Base-by-base conservation (phyloP, 169 alveolate genomes). In the Besnoitia besnoiti region DNA sequence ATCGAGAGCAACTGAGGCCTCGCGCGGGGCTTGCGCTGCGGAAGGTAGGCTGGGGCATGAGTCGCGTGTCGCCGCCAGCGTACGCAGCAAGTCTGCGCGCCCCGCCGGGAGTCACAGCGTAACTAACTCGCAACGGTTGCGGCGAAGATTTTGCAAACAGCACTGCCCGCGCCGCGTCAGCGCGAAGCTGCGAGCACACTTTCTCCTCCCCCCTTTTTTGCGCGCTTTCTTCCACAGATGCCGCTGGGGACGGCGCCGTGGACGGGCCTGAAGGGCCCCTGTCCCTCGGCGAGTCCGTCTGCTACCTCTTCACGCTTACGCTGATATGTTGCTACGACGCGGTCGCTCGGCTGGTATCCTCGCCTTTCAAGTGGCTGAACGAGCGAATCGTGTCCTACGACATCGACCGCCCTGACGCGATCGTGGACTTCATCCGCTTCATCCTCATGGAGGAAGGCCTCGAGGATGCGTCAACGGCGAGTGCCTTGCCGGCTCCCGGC, bases 331-430 rank as follows among this genome's bases (percentile, higher is more conserved):
- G 14, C 0, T 77, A 30, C 21, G 87, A 77, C 59, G 47, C 87
- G 5, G n/a, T 77, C 37, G 0, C 40, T 3, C 87, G 59, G 16
- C 40, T 46, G 5, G 33, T 77, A 16, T 42, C 59, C 44, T 40
- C 19, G 33, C 59, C 61, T 14, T 44, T 77, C 35, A 21, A 16
- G 87, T 30, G 33, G 87, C 59, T 77, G 61, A 42, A 46, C 16
- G 40, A n/a, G 21, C 50, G 40, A 21, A 39, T 77, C 61, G 61
- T 77, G 8, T 40, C 87, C n/a, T 27, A 30, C 47, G 87, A 77
- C 59, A 77, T 5, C 14, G 61, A 77, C 24, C 50, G 87, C 40
- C 87, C 87, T 37, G 87, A 77, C 87, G 50, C 59, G 27, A 40
- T 39, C 87, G 37, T 77, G 19, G 87, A 39, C 39, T 77, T 40